Evolutionary conservation across 768 basidiomycete genomes (phyloP), one percentile per base, ranked within the genome.

Genomic region (Chalciporus chontae): DNA sequence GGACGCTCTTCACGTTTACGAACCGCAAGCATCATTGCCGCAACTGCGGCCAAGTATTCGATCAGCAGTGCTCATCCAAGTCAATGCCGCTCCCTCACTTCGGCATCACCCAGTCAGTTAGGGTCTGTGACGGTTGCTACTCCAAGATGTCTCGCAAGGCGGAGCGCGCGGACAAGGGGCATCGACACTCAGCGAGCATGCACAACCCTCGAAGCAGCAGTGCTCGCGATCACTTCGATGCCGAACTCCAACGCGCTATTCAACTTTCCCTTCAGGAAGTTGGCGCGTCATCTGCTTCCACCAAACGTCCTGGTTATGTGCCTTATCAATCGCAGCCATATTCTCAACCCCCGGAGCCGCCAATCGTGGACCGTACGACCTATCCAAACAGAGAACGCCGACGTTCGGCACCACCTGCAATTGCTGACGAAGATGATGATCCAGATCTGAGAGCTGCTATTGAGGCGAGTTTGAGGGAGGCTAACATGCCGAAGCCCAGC

Each of bases 21-120:
- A 98, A 98, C 65, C 81, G 96, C 44, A 97, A 97, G 65, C 96
- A 99, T 61, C 96, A 99, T 62, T 99, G 96, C 65, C 83, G 96
- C 13, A 97, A 97, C 67, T 99, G 96, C 69, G 96, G 96, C 8
- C 85, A 87, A 64, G 93, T 98, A 13, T 98, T 96, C 63, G 95
- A 97, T 69, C 92, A 94, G 47, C 77, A 82, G 37, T 99, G 96
- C 67, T 94, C 92, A 0, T 85, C 88, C 29, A 89, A 92, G 68
- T 72, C 77, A 3, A 81, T 91, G 68, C 74, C 91, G 0, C 76
- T 98, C 19, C 95, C 96, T 4, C 90, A 94, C 64, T 95, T 91
- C 60, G 96, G 96, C 10, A 94, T 99, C 57, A 76, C 83, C 1
- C 87, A 96, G 61, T 85, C 88, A 32, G 96, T 99, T 6, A 77